Evolutionary conservation across 2,329 filamentous ascomycete species (phyloP), one percentile per base, ranked within the genome.

Genomic region (Ophiostoma perfectum): DNA sequence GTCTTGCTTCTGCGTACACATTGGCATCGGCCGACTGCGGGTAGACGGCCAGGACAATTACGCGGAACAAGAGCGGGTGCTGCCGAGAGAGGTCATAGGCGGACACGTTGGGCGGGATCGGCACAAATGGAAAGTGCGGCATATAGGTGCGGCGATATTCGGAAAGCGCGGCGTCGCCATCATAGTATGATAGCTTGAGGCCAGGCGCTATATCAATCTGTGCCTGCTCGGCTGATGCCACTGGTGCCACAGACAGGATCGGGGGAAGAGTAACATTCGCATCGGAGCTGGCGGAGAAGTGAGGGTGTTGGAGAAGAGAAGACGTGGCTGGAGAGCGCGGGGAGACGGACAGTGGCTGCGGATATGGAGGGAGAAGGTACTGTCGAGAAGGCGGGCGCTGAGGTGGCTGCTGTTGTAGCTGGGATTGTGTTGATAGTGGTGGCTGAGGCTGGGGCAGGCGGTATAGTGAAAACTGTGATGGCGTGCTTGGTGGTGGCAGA

Each of bases 61-160:
- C 75, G 71, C 78, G 78, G 65, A 81, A 80, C 0, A 81, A 69
- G 16, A 80, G 73, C 0, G 75, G 76, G 5, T 75, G 74, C n/a
- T 73, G 70, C 0, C 72, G 66, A 60, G 76, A 76, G n/a, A 81
- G 67, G 0, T 76, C 73, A 3, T 72, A 71, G 0, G 78, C 75
- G 2, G 74, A 73, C 0, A 75, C 63, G 3, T 68, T 45, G 0
- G 67, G 55, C 0, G 74, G 68, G 1, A 81, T 68, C 1, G 77
- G 75, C 1, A 81, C 74, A 67, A 81, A 81, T 0, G 80, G 80
- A 6, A 77, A 81, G 47, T 75, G 73, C 0, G 77, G 76, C 12
- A 74, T 71, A 65, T 77, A 77, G 3, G 76, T 72, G 1, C 71
- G 72, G 3, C 75, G 75, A 69, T 81, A 81, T 2, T 75, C 70